phyloP scores from a whole-genome alignment of 2,329 filamentous ascomycete species.

The Pseudogymnoascus sp. region DNA sequence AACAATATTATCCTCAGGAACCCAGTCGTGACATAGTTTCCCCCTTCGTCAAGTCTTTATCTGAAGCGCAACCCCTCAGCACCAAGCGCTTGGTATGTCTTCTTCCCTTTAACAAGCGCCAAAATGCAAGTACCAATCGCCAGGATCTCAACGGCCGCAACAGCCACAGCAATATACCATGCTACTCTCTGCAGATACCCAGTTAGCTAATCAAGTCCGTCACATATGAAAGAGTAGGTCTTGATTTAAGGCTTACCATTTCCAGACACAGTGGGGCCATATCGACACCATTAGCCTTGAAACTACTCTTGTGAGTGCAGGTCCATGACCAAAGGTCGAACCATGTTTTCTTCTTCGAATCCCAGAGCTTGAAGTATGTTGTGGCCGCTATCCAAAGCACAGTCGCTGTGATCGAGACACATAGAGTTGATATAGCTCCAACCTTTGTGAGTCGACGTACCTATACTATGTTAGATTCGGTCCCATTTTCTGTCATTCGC shows the following conservation, averaged over 20 bases:
- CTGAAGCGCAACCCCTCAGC: not conserved
- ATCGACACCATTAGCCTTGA: not conserved
- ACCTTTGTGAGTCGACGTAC: not conserved
- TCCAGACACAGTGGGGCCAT: not conserved
- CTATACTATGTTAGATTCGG: not conserved
- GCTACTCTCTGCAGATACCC: not conserved
- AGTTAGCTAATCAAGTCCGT: not conserved
- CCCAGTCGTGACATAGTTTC: not conserved
- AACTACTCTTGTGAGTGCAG: not conserved
- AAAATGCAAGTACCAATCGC: not conserved
- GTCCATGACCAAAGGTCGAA: not conserved
- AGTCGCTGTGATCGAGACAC: not conserved
- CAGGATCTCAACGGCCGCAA: not conserved
- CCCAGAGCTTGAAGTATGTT: not conserved
- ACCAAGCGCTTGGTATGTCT: not conserved
- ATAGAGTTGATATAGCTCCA: not conserved
- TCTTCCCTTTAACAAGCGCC: not conserved
- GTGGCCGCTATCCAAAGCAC: not conserved
- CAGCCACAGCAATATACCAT: not conserved
- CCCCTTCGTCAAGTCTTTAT: not conserved
- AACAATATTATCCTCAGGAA: not conserved
- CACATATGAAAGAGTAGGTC: not conserved
- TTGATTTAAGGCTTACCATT: not conserved
- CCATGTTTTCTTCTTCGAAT: constrained; percentile 1
- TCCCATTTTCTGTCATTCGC: not conserved